Base-by-base conservation (phyloP, 106 monocot species). In the Xerophyta viscosa region DNA sequence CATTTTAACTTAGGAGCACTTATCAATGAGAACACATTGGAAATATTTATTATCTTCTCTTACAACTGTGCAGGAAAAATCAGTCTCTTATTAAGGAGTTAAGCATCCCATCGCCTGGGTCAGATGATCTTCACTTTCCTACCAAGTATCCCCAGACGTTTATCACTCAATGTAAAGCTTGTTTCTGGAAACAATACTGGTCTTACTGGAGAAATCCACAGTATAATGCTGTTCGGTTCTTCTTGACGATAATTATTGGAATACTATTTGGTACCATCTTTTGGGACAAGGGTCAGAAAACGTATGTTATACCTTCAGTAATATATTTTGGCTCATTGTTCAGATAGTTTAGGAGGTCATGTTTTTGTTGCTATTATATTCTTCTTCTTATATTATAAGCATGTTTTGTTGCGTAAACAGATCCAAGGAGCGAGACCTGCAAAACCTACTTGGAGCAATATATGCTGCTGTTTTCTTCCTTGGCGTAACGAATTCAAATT, bases 161-260 rank as follows among this genome's bases (percentile, higher is more conserved):
- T 3, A 19, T 52, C 19, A 70, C 30, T 24, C 89, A 89, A 64
- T 83, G 69, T 66, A 73, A 70, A 47, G 54, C 73, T 37, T 88
- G 88, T 56, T 53, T 88, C 25, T 88, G 88, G 88, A 88, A 88
- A 37, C 83, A 89, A 53, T 80, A 69, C 70, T 77, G 68, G 67
- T 75, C 83, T 13, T 89, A 89, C 48, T 89, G 89, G 89, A 76
- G 83, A 56, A 89, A 71, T 56, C 89, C 83, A 2, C 65, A 71
- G n/a, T 89, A 89, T 64, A 89, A 80, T 24, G 51, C 74, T 24
- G 83, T 80, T 41, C 71, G 89, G 60, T 77, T 74, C 43, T 62
- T 58, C 75, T 79, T 77, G 58, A 80, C 89, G 12, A 25, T 89
- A 11, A 47, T 83, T 29, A 77, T 68, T 53, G 83, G 70, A 27